A percentile compares a stretch with the other conserved stretches of the same genome.
These are phyloP conservation scores for Pyrus communis DNA, from an alignment of 306 rosid genomes.

Conservation along the genomic window DNA sequence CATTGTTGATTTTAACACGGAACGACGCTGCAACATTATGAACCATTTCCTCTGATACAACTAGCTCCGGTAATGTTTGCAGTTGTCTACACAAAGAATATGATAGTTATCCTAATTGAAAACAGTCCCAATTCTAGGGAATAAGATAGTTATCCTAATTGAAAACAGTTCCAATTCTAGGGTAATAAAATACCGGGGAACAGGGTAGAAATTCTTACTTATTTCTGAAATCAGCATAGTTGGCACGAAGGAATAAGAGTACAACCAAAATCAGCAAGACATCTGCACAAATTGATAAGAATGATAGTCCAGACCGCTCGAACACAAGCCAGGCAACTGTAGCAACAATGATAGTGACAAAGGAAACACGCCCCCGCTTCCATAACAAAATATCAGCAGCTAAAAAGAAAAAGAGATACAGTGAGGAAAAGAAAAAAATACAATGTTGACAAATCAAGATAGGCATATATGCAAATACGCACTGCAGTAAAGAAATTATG, in stretches of 20 bases:
- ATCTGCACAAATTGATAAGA: conserved; percentile 77
- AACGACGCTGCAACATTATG: conserved; percentile 78
- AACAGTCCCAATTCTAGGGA: conserved; percentile 9
- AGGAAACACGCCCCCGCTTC: conserved; percentile 62
- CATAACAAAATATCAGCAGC: conserved; percentile 76
- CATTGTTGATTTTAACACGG: conserved; percentile 78
- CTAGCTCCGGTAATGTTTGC: conserved; percentile 64
- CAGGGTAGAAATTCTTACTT: conserved; percentile 39
- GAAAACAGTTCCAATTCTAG: conserved; percentile 7
- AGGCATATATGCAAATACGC: background rate
- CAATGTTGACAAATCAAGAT: background rate
- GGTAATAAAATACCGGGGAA: conserved; percentile 1
- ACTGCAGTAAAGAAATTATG: background rate
- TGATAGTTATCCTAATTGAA: conserved; percentile 4
- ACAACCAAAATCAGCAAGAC: conserved; percentile 77
- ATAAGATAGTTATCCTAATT: conserved; percentile 3
- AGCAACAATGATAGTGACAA: conserved; percentile 60
- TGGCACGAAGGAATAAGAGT: conserved; percentile 57
- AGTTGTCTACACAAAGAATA: conserved; percentile 50
- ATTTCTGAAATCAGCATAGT: conserved; percentile 59
- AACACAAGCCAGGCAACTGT: conserved; percentile 67
- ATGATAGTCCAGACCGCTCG: conserved; percentile 60
- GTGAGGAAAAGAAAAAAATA: conserved; percentile 2
- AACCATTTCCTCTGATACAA: conserved; percentile 92
- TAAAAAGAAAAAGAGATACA: conserved; percentile 22